Evolutionary conservation across 2,329 filamentous ascomycete genomes (phyloP), one percentile per base, ranked within the genome.

Genomic region (Stagonosporopsis vannaccii): DNA sequence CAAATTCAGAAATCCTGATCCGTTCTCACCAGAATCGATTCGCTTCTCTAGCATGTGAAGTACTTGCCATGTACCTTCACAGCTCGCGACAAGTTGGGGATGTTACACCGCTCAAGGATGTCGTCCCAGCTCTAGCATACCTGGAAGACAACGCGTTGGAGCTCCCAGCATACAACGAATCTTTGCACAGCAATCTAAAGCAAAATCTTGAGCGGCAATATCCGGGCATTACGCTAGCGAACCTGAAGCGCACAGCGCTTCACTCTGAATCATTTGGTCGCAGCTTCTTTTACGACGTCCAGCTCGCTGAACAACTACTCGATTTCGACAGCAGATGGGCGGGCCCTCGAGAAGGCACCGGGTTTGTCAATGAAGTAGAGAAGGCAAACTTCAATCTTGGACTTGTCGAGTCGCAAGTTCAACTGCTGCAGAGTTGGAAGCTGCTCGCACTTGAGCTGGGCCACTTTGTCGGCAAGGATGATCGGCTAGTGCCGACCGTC

Each of bases 321-420:
- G 81, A 81, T 17, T 91, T 90, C 68, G 90, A 97, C 73, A 82
- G 86, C 52, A 87, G 88, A 35, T 99, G 95, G 95, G 39, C 75
- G 56, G 63, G 82, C 80, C 62, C 83, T 80, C 63, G 84, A 37
- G 55, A 66, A 51, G 70, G 86, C 51, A 85, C 89, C 67, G 93
- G 93, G 0, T 96, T 96, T 77, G 84, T 85, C 59, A 84, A 85
- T 44, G 95, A 99, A 72, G 89, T 99, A 77, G 85, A 88, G 68
- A 87, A 87, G 58, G 95, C 94, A 37, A 99, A 99, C 74, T 80
- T 90, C 60, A 98, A 99, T 75, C 76, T 99, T 48, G 96, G 93
- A 22, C 81, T 97, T 30, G 92, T 99, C 30, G 92, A 98, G 74
- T 91, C 94, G 22, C 92, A 99, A 79, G 88, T 95, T 62, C 85